A percentile compares a stretch with the other conserved stretches of the same genome.
These are phyloP conservation scores for Naganishia sp. DNA, from an alignment of 1,284 basidiomycete genomes.

Conservation along the genomic window DNA sequence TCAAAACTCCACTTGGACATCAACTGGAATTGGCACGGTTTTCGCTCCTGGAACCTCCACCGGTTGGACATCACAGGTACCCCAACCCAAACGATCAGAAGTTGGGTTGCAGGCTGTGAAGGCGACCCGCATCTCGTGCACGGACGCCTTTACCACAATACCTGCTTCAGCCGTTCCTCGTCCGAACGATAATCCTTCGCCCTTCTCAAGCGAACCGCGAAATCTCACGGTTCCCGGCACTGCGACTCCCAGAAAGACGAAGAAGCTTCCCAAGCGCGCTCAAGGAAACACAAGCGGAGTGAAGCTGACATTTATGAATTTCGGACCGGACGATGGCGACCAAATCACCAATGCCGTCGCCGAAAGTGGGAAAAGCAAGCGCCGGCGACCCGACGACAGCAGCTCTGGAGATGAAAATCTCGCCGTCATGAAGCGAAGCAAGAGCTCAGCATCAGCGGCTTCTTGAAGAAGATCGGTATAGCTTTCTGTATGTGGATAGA, in stretches of 20 bases:
- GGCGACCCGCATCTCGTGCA: constrained; percentile 3
- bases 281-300: neutral
- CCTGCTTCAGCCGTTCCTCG: constrained; percentile 11
- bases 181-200: neutral
- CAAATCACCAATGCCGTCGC: constrained; percentile 24
- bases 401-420: constrained; percentile 13
- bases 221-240: constrained; percentile 3
- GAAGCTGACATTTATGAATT: constrained; percentile 19
- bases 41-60: neutral
- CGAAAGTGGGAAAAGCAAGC: constrained; percentile 28
- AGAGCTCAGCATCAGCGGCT: neutral
- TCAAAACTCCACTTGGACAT: neutral
- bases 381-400: constrained; percentile 8
- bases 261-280: constrained; percentile 17
- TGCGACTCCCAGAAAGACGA: constrained; percentile 1
- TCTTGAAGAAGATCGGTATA: neutral
- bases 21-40: neutral
- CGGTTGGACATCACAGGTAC: constrained; percentile 26
- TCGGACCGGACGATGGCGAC: constrained; percentile 23
- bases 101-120: constrained; percentile 20
- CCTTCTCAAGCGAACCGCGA: constrained; percentile 6
- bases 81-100: constrained; percentile 2
- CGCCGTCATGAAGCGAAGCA: constrained; percentile 6
- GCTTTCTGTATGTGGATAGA: neutral
- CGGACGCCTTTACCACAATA: constrained; percentile 12